Conservation (phyloP, 1,284 basidiomycete species). For the Boletus sp. region DNA sequence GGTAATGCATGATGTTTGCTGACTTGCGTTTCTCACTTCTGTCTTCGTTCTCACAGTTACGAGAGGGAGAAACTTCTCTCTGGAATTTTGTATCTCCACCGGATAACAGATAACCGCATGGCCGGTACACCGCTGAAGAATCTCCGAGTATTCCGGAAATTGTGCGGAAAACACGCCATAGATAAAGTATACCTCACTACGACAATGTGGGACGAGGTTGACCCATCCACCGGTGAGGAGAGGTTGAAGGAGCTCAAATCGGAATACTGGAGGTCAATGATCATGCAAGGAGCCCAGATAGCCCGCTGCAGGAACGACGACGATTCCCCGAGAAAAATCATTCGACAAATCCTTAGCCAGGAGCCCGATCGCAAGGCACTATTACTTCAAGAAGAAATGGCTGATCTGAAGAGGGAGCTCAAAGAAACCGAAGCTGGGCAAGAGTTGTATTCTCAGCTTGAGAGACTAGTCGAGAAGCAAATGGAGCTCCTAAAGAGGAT, state of each 20-base stretch:
- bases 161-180: constrained; percentile 1
- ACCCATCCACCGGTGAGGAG: not conserved
- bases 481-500: constrained; percentile 6
- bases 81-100: constrained; percentile 49
- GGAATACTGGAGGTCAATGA: constrained; percentile 14
- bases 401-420: constrained; percentile 1
- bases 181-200: constrained; percentile 13
- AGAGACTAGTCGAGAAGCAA: constrained; percentile 6
- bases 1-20: constrained; percentile 3
- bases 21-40: not conserved
- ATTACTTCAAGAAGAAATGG: constrained; percentile 16
- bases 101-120: constrained; percentile 45
- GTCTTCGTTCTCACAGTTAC: constrained; percentile 27
- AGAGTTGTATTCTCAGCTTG: constrained; percentile 7
- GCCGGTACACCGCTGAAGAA: constrained; percentile 40
- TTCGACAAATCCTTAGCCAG: constrained; percentile 5
- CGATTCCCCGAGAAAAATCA: constrained; percentile 7
- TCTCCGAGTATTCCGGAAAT: constrained; percentile 23
- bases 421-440: constrained; percentile 9
- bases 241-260: constrained; percentile 8
- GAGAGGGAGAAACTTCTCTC: constrained; percentile 31
- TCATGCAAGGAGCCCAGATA: constrained; percentile 4
- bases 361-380: not conserved
- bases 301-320: constrained; percentile 4
- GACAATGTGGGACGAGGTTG: constrained; percentile 23